Conservation (phyloP, 495 filamentous ascomycete genomes). For the Aspergillus cavernicola region DNA sequence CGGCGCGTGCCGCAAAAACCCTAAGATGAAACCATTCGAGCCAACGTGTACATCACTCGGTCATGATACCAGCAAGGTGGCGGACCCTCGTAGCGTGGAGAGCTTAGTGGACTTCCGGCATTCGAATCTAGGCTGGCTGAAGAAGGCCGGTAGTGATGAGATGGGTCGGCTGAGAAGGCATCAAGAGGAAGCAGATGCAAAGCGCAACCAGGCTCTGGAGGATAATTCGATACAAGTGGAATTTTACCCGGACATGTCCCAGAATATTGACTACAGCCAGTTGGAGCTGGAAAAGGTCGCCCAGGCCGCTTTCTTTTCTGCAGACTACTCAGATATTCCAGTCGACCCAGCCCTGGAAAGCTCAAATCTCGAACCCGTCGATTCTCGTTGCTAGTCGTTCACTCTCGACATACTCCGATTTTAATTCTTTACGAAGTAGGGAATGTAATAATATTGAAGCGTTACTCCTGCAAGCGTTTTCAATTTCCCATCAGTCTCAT, state of each 20-base stretch:
- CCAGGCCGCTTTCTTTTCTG: constrained; percentile 19
- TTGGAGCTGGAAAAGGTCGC: constrained; percentile 22
- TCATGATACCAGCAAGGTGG: constrained; percentile 81
- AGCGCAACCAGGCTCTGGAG: constrained; percentile 36
- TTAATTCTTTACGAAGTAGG: not conserved
- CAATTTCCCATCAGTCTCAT: not conserved
- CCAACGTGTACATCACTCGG: constrained; percentile 82
- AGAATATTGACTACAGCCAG: constrained; percentile 26
- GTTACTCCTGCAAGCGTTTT: too few relatives aligned
- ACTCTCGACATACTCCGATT: not conserved
- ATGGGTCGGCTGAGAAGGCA: constrained; percentile 45
- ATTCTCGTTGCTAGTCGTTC: constrained; percentile 1
- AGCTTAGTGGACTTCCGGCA: constrained; percentile 78
- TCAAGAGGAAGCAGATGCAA: constrained; percentile 47
- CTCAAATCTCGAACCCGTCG: constrained; percentile 11
- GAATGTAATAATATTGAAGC: not conserved
- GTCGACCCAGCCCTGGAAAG: constrained; percentile 49
- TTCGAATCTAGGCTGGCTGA: constrained; percentile 78
- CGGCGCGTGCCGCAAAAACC: constrained; percentile 61
- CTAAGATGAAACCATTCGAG: constrained; percentile 64
- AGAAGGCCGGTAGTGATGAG: constrained; percentile 49
- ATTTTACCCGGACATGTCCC: constrained; percentile 22
- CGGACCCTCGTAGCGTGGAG: constrained; percentile 85
- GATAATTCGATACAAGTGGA: constrained; percentile 35
- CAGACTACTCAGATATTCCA: constrained; percentile 35